phyloP scores from a whole-genome alignment of 345 rosid genomes.

The Cardamine occulta region DNA sequence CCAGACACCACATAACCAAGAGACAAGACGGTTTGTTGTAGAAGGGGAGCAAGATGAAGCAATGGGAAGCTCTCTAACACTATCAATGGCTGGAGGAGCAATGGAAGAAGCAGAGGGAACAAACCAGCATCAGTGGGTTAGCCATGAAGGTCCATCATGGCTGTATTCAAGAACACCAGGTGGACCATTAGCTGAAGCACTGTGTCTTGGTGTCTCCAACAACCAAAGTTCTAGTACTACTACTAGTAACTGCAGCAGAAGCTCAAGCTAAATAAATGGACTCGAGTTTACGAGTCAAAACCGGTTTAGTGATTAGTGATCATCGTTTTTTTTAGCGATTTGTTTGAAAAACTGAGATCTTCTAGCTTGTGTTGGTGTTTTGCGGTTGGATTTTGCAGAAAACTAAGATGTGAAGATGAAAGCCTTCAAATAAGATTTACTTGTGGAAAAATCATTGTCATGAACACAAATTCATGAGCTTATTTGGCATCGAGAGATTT shows the following conservation, averaged over 20 bases:
- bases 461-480: background rate
- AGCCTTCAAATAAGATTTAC: background rate
- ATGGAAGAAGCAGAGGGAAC: constrained; percentile 46
- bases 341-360: constrained; percentile 17
- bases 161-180: constrained; percentile 46
- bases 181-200: constrained; percentile 59
- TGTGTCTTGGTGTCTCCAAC: constrained; percentile 50
- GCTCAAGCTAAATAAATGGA: constrained; percentile 33
- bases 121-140: constrained; percentile 44
- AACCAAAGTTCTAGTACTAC: constrained; percentile 43
- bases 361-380: constrained; percentile 16
- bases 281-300: constrained; percentile 18
- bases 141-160: constrained; percentile 46
- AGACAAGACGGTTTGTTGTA: constrained; percentile 65
- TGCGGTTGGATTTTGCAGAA: constrained; percentile 20
- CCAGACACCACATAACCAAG: constrained; percentile 49
- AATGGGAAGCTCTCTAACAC: constrained; percentile 53
- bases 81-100: constrained; percentile 63
- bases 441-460: background rate
- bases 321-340: background rate
- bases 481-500: background rate
- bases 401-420: background rate
- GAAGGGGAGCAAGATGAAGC: constrained; percentile 59
- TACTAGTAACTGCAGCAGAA: constrained; percentile 46
- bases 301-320: constrained; percentile 22